Conservation (phyloP, 805 yeast genomes). For the Lipomyces spencermartinsiae region DNA sequence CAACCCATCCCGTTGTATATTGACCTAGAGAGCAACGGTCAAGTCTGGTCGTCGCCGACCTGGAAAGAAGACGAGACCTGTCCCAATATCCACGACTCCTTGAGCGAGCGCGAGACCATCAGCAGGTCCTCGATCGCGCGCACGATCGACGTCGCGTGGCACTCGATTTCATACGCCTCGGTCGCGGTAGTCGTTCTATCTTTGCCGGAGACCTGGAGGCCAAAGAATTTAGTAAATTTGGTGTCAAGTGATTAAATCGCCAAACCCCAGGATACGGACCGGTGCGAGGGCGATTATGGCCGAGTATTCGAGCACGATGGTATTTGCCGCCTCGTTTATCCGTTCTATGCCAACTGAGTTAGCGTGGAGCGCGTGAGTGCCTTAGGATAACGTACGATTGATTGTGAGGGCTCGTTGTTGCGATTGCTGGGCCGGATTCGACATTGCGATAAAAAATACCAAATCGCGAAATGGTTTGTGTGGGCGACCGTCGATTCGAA, state of each 20-base stretch:
- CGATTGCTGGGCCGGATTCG: slow-evolving; percentile 10
- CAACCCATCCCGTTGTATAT: background rate
- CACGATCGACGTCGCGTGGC: slow-evolving; percentile 47
- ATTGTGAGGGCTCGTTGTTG: slow-evolving; percentile 27
- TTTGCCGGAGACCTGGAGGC: slow-evolving; percentile 39
- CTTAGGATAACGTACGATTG: slow-evolving; percentile 20
- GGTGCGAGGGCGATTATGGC: slow-evolving; percentile 44
- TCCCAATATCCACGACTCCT: slow-evolving; percentile 54
- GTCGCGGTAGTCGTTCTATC: slow-evolving; percentile 47
- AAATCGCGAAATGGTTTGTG: too few species aligned
- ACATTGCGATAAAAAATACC: too few species aligned
- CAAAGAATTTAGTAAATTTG: background rate
- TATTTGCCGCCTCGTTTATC: slow-evolving; percentile 34
- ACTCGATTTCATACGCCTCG: slow-evolving; percentile 50
- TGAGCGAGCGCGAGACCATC: slow-evolving; percentile 48
- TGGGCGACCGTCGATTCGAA: too few species aligned
- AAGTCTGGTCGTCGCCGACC: background rate
- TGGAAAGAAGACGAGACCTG: slow-evolving; percentile 42
- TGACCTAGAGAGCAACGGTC: background rate
- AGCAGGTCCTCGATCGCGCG: slow-evolving; percentile 50
- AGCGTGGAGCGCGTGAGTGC: background rate
- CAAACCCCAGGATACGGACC: slow-evolving; percentile 29
- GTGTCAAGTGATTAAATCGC: too few species aligned
- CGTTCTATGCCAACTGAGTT: slow-evolving; percentile 22
- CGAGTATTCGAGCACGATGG: slow-evolving; percentile 37